Base-by-base conservation (phyloP, 805 yeast genomes). In the Yarrowia osloensis region DNA sequence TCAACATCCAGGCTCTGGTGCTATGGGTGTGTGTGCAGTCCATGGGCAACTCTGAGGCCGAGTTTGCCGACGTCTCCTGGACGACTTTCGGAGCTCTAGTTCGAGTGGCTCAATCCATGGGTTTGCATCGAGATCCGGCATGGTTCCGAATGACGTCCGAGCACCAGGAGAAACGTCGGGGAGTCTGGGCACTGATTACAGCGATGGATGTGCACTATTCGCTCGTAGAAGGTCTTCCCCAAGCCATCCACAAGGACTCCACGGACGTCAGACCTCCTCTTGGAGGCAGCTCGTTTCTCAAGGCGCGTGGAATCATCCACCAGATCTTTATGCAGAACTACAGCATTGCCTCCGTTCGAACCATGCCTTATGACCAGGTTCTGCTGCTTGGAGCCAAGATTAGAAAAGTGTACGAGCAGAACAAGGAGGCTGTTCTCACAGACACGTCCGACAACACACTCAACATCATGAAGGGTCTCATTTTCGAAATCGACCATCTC, bases 101-200 rank as follows among this genome's bases (percentile, higher is more conserved):
- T 4, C 71, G 77, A 11, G 72, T 73, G 9, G 74, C 76, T 3
- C 78, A 75, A 67, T 70, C 74, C 7, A 76, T 76, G 78, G 78
- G 78, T 11, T 68, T 76, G n/a, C 78, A 76, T 65, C 70, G 78
- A 22, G 78, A 76, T 59, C 77, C 78, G 8, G 71, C 71, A 31
- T 74, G 76, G 76, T 76, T 76, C 68, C 69, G 67, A 33, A 65
- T 76, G 59, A 67, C 76, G 11, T 70, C 72, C 11, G 75, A 71
- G 50, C 77, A 76, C 50, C 70, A 74, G 5, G 77, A 76, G 37
- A 70, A 70, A 44, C 67, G 77, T 29, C 67, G 77, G 21, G 67
- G 72, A 24, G 55, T 74, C 19, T 76, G 78, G 78, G 68, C 73
- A 7, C 12, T 68, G 12, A 65, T 74, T 15, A 65, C 67, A 11